Percentiles rank a stretch among this genome's conserved stretches.
These are phyloP conservation scores for Tulasnella sp. DNA, from an alignment of 768 basidiomycete genomes.

Conservation along the genomic window DNA sequence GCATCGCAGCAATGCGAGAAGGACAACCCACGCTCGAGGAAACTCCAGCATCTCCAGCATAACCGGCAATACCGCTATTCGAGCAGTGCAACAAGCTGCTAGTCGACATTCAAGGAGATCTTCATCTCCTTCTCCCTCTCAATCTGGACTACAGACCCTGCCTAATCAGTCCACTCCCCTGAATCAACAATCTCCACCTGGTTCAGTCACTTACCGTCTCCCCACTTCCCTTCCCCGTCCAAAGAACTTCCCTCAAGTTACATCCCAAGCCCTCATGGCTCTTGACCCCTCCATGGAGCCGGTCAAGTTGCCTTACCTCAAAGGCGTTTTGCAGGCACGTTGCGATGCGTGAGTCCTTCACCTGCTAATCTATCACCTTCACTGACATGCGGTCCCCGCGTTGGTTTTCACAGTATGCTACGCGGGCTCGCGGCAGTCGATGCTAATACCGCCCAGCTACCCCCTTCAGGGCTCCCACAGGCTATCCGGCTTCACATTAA, in stretches of 20 bases:
- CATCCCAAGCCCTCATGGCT: conserved; percentile 39
- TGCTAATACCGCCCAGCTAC: conserved; percentile 32
- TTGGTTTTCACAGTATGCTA: conserved; percentile 19
- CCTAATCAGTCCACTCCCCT: neutral
- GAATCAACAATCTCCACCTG: neutral
- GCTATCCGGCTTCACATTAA: conserved; percentile 35
- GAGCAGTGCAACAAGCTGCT: neutral
- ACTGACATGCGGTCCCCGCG: neutral
- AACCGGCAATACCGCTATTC: conserved; percentile 6
- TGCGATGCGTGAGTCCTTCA: conserved; percentile 34
- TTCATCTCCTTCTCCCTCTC: neutral
- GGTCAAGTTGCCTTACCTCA: conserved; percentile 52
- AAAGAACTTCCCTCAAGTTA: conserved; percentile 10
- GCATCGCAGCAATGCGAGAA: too few relatives aligned
- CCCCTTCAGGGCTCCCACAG: conserved; percentile 23
- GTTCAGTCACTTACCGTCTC: conserved; percentile 8
- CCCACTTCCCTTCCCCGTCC: conserved; percentile 4
- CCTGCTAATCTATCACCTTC: neutral
- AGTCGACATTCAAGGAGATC: neutral
- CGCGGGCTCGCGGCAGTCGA: conserved; percentile 2
- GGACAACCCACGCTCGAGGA: too few relatives aligned
- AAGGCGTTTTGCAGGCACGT: conserved; percentile 35
- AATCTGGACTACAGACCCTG: neutral
- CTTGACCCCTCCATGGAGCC: conserved; percentile 39
- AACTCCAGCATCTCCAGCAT: conserved; percentile 7